Evolutionary conservation across 495 filamentous ascomycete genomes (phyloP).

Genomic region (Saxispiralis lemnorum): DNA sequence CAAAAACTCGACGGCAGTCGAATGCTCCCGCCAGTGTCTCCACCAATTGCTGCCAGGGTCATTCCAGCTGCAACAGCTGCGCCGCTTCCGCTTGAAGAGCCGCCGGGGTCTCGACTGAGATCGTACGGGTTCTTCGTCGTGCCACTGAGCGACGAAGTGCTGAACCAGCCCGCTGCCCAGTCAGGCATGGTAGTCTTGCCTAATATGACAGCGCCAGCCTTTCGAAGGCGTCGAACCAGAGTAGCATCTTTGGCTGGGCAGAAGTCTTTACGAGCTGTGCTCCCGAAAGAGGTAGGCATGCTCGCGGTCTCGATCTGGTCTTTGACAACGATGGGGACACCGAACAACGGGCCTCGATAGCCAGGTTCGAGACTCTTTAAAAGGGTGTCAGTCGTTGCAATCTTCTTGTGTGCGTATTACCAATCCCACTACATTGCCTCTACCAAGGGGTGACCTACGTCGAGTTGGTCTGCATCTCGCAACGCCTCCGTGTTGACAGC

Average conservation of each 20-base stretch:
- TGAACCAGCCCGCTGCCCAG: slow-evolving; percentile 15
- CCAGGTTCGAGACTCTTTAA: background rate
- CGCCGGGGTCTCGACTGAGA: slow-evolving; percentile 18
- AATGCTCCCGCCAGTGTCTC: slow-evolving; percentile 15
- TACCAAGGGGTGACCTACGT: background rate
- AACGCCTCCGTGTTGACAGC: background rate
- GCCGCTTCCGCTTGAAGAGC: slow-evolving; percentile 14
- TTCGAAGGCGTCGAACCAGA: slow-evolving; percentile 2
- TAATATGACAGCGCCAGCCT: slow-evolving; percentile 7
- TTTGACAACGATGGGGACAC: slow-evolving; percentile 18
- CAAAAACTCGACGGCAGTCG: slow-evolving; percentile 8
- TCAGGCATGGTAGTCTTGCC: slow-evolving; percentile 13
- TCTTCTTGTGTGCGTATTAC: background rate
- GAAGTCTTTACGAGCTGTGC: background rate
- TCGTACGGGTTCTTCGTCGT: slow-evolving; percentile 20
- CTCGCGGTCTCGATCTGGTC: slow-evolving; percentile 20
- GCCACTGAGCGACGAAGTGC: slow-evolving; percentile 20
- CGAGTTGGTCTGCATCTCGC: slow-evolving; percentile 1
- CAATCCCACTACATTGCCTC: too few species aligned
- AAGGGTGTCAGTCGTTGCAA: background rate
- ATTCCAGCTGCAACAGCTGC: slow-evolving; percentile 17
- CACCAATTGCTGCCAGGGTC: slow-evolving; percentile 17
- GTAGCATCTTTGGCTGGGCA: slow-evolving; percentile 2
- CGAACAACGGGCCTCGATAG: slow-evolving; percentile 15
- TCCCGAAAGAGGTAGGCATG: slow-evolving; percentile 16